Conservation (phyloP, 768 basidiomycete species). For the Boletus fagicola region DNA sequence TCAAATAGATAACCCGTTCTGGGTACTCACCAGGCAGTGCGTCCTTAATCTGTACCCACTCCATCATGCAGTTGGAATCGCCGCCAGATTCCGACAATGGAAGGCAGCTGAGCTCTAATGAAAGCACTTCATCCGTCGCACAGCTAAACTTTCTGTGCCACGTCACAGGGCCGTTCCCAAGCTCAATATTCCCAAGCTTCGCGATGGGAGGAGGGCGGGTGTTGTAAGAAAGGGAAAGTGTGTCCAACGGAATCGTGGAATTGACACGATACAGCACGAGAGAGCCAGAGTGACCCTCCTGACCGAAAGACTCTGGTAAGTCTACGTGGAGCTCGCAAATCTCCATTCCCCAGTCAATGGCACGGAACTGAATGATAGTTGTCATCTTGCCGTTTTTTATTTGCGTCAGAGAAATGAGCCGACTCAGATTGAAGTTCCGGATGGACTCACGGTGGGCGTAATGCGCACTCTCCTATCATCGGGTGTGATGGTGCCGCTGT, state of each 20-base stretch:
- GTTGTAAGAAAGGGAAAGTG: slow-evolving; percentile 8
- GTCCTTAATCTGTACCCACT: slow-evolving; percentile 18
- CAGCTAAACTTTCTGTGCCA: slow-evolving; percentile 16
- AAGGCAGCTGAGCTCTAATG: slow-evolving; percentile 15
- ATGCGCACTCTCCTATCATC: slow-evolving; percentile 8
- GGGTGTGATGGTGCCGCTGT: slow-evolving; percentile 8
- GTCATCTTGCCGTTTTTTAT: slow-evolving; percentile 6
- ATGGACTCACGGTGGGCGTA: slow-evolving; percentile 6
- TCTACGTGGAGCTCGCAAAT: slow-evolving; percentile 12
- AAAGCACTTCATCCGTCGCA: slow-evolving; percentile 9
- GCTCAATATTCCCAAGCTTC: background rate
- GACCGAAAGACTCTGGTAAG: slow-evolving; percentile 5
- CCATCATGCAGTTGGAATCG: slow-evolving; percentile 6
- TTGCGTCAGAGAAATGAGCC: background rate
- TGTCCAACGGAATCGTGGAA: slow-evolving; percentile 10
- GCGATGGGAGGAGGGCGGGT: slow-evolving; percentile 5
- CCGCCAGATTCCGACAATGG: slow-evolving; percentile 5
- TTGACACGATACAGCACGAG: slow-evolving; percentile 9
- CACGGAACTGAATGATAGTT: slow-evolving; percentile 15
- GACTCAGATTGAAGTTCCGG: background rate
- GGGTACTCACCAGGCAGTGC: slow-evolving; percentile 8
- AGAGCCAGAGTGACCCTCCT: slow-evolving; percentile 2
- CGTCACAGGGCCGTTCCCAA: background rate
- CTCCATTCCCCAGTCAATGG: slow-evolving; percentile 18
- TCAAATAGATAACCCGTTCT: too few species aligned